phyloP scores from a whole-genome alignment of 495 filamentous ascomycete species.

The Lepraria neglecta region DNA sequence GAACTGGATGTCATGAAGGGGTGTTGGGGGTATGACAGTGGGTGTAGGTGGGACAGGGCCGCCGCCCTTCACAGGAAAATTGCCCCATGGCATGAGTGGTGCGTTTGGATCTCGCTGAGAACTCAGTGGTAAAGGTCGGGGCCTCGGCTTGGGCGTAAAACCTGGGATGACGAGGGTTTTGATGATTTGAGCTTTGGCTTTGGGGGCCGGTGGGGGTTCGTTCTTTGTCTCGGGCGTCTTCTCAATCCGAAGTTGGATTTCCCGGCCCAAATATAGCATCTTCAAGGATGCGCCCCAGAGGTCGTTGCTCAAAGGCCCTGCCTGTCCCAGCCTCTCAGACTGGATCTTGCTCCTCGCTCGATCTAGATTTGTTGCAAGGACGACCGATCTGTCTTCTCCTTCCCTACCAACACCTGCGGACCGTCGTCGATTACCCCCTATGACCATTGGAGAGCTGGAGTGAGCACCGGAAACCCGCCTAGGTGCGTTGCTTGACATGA shows the following conservation, averaged over 20 bases:
- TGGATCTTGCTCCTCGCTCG: slow-evolving; percentile 28
- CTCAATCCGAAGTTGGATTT: slow-evolving; percentile 30
- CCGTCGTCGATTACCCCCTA: slow-evolving; percentile 15
- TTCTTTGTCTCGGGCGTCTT: slow-evolving; percentile 20
- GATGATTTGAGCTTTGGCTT: slow-evolving; percentile 18
- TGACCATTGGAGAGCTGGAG: background rate
- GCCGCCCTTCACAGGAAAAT: slow-evolving; percentile 15
- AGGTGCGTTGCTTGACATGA: background rate
- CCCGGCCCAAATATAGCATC: slow-evolving; percentile 34
- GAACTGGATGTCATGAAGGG: background rate
- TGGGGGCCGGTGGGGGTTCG: slow-evolving; percentile 19
- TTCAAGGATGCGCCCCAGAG: slow-evolving; percentile 34
- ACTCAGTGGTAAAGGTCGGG: slow-evolving; percentile 17
- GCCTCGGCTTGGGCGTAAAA: slow-evolving; percentile 3
- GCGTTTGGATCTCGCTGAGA: slow-evolving; percentile 19
- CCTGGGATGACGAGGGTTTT: slow-evolving; percentile 17
- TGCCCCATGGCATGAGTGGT: slow-evolving; percentile 24
- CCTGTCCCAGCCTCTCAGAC: slow-evolving; percentile 19
- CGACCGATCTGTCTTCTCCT: slow-evolving; percentile 20
- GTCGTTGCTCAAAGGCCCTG: slow-evolving; percentile 30
- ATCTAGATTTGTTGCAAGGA: slow-evolving; percentile 29
- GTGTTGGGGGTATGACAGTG: background rate
- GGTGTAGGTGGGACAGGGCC: slow-evolving; percentile 10
- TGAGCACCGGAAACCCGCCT: slow-evolving; percentile 8
- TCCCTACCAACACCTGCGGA: slow-evolving; percentile 26